Evolutionary conservation across 257 asterid genomes (phyloP).

Genomic region (Solanum sparsipilum): DNA sequence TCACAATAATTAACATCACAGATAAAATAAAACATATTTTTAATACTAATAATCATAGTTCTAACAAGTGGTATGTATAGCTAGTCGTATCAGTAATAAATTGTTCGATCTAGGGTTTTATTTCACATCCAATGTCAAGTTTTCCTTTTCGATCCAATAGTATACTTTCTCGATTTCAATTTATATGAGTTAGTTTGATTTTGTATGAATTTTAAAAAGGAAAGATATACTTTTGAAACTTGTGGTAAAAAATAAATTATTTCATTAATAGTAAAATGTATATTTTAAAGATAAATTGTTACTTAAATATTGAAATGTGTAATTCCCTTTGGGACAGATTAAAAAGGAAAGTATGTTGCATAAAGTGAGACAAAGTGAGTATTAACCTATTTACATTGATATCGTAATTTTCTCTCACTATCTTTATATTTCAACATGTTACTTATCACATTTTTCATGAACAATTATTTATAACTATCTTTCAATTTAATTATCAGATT

Average conservation of each 20-base stretch:
- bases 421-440: too few relatives aligned
- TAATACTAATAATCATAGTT: background rate
- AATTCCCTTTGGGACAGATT: rapidly evolving
- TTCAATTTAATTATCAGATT: background rate
- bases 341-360: too few relatives aligned
- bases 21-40: background rate
- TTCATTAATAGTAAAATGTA: too few relatives aligned
- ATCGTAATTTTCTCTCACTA: too few relatives aligned
- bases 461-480: background rate
- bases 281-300: too few relatives aligned
- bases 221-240: too few relatives aligned
- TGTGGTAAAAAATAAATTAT: too few relatives aligned
- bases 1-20: background rate
- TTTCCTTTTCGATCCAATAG: background rate
- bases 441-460: background rate
- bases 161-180: background rate
- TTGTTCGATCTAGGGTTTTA: background rate
- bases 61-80: background rate
- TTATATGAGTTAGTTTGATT: too few relatives aligned
- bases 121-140: background rate
- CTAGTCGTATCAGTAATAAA: background rate
- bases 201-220: too few relatives aligned
- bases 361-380: too few relatives aligned
- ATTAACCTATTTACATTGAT: too few relatives aligned
- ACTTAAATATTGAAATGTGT: too few relatives aligned